Percentiles rank a stretch among this genome's conserved stretches.
Conservation (phyloP, 2,329 filamentous ascomycete genomes). For the Diaporthe sp. region DNA sequence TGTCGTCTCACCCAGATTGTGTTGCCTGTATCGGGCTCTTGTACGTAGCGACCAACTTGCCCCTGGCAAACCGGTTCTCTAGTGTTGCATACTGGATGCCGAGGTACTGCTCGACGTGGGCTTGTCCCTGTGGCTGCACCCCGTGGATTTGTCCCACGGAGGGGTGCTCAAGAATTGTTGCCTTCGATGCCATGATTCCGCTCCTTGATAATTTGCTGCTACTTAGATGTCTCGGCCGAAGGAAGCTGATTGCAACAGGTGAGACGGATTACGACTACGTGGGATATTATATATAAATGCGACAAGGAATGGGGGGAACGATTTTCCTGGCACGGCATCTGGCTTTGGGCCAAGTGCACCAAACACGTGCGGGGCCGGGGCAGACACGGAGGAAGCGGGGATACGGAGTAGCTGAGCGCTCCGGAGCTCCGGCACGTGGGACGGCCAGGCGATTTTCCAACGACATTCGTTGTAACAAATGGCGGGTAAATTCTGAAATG, state of each 20-base stretch:
- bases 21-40: slow-evolving; percentile 43
- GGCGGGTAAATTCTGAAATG: neutral
- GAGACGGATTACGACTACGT: neutral
- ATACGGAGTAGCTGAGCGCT: slow-evolving; percentile 10
- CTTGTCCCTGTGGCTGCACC: neutral
- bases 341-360: neutral
- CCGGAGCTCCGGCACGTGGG: neutral
- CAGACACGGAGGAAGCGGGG: slow-evolving; percentile 15
- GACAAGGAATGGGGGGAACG: neutral
- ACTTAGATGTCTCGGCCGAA: neutral
- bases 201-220: neutral
- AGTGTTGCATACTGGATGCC: slow-evolving; percentile 40
- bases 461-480: neutral
- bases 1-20: slow-evolving; percentile 45
- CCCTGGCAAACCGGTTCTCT: slow-evolving; percentile 36
- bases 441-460: neutral
- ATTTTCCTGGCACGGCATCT: slow-evolving; percentile 5
- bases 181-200: slow-evolving; percentile 1
- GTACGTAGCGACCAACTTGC: slow-evolving; percentile 30
- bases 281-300: neutral
- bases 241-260: neutral
- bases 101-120: slow-evolving; percentile 38
- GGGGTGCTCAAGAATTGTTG: slow-evolving; percentile 20
- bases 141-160: slow-evolving; percentile 24
- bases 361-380: slow-evolving; percentile 15